phyloP scores from a whole-genome alignment of 306 rosid species.

The Cicer arietinum region DNA sequence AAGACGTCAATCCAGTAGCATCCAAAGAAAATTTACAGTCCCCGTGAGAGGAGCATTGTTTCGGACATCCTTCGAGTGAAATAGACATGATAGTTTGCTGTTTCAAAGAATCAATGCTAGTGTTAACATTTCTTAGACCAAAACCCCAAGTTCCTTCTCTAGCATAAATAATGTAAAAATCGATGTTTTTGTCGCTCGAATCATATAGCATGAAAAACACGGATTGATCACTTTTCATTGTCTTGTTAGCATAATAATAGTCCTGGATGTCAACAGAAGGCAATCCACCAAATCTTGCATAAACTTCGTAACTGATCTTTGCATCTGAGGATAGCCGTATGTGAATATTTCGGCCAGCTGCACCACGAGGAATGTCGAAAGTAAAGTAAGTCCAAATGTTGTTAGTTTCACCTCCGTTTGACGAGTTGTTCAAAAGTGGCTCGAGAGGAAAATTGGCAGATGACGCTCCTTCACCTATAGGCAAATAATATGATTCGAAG shows the following conservation, averaged over 20 bases:
- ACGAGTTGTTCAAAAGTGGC: constrained; percentile 65
- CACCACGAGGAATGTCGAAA: constrained; percentile 84
- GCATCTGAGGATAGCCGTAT: constrained; percentile 61
- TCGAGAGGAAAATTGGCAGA: constrained; percentile 81
- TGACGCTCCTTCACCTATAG: constrained; percentile 59
- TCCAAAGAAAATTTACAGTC: constrained; percentile 70
- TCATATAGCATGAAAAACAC: constrained; percentile 74
- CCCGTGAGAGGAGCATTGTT: constrained; percentile 82
- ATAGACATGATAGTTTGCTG: constrained; percentile 75
- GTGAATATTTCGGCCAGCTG: constrained; percentile 87
- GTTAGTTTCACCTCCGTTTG: constrained; percentile 50
- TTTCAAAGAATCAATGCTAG: constrained; percentile 46
- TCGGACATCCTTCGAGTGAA: constrained; percentile 93
- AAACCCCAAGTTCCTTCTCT: constrained; percentile 97
- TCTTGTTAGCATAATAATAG: constrained; percentile 81
- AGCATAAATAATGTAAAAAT: constrained; percentile 77
- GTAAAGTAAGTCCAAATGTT: constrained; percentile 77
- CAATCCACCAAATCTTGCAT: constrained; percentile 88
- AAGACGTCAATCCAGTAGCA: constrained; percentile 81
- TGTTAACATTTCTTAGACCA: constrained; percentile 68
- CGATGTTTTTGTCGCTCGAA: constrained; percentile 69
- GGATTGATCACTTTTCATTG: constrained; percentile 73
- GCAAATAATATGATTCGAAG: constrained; percentile 87
- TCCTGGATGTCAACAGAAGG: constrained; percentile 84
- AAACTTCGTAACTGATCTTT: constrained; percentile 68